phyloP scores from a whole-genome alignment of 306 rosid species.

The Trichosanthes cucumerina region DNA sequence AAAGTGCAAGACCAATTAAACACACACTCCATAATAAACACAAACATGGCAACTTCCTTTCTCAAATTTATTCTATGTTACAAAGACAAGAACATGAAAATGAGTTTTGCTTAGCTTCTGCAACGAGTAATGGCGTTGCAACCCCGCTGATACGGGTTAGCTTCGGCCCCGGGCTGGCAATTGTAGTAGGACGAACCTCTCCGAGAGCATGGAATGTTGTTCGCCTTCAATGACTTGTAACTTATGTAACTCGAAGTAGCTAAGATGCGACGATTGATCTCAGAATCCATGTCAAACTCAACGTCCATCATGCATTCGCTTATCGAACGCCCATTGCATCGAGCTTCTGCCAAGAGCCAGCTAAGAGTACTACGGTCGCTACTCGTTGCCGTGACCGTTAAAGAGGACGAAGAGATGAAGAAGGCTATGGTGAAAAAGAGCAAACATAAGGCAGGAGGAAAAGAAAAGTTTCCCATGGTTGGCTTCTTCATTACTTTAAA shows the following conservation, averaged over 20 bases:
- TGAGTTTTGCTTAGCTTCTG: constrained; percentile 25
- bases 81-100: not conserved
- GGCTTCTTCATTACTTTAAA: not conserved
- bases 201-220: constrained; percentile 70
- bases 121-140: constrained; percentile 65
- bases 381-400: not conserved
- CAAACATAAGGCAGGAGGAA: constrained; percentile 11
- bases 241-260: constrained; percentile 67
- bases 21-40: not conserved
- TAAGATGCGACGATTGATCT: constrained; percentile 58
- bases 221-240: constrained; percentile 56
- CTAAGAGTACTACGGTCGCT: constrained; percentile 19
- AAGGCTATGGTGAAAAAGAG: constrained; percentile 17
- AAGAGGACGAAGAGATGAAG: not conserved
- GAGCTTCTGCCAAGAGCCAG: constrained; percentile 28
- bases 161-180: constrained; percentile 51
- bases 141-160: constrained; percentile 75
- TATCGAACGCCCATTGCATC: constrained; percentile 43
- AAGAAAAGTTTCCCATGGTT: constrained; percentile 29
- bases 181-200: constrained; percentile 84
- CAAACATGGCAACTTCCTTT: not conserved
- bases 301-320: constrained; percentile 45
- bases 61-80: constrained; percentile 7
- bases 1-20: not conserved
- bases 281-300: constrained; percentile 39